Percentiles rank a stretch among this genome's conserved stretches.
Evolutionary conservation across 192 early-diverging fungal genomes (phyloP).

Genomic region (Rhizophagus clarus): DNA sequence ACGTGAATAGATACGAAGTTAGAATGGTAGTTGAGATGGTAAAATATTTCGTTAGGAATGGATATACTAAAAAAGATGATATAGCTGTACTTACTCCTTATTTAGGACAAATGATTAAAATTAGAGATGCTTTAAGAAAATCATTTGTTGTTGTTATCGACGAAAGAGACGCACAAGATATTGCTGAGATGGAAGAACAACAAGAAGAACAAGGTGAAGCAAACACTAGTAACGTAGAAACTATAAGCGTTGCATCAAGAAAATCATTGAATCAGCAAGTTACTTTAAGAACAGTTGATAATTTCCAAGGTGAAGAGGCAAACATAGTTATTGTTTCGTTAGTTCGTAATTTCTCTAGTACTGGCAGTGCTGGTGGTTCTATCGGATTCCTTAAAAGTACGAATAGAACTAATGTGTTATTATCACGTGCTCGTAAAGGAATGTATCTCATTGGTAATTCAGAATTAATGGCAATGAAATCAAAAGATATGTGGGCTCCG

Average conservation of each 20-base stretch:
- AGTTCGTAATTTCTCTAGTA: slow-evolving; percentile 37
- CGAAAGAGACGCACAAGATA: slow-evolving; percentile 40
- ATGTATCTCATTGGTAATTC: slow-evolving; percentile 60
- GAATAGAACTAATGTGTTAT: slow-evolving; percentile 60
- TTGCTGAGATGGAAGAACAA: slow-evolving; percentile 31
- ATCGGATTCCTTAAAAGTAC: slow-evolving; percentile 59
- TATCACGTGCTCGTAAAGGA: slow-evolving; percentile 61
- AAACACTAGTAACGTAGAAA: neutral
- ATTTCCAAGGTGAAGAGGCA: slow-evolving; percentile 50
- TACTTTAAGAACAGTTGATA: slow-evolving; percentile 47
- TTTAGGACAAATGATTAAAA: slow-evolving; percentile 52
- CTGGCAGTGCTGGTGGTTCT: neutral
- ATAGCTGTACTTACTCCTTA: slow-evolving; percentile 62
- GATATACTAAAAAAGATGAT: slow-evolving; percentile 45
- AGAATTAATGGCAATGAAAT: slow-evolving; percentile 33
- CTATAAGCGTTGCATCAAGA: neutral
- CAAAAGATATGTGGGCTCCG: slow-evolving; percentile 39
- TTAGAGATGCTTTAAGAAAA: slow-evolving; percentile 38
- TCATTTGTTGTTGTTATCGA: slow-evolving; percentile 41
- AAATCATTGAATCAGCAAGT: slow-evolving; percentile 25
- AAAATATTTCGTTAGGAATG: slow-evolving; percentile 52
- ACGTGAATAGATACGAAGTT: slow-evolving; percentile 51
- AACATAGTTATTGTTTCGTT: slow-evolving; percentile 47
- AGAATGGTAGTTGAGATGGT: slow-evolving; percentile 52
- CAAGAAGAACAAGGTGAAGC: too few species aligned